Evolutionary conservation across 768 basidiomycete genomes (phyloP).

Genomic region (Austroboletus eburneus): DNA sequence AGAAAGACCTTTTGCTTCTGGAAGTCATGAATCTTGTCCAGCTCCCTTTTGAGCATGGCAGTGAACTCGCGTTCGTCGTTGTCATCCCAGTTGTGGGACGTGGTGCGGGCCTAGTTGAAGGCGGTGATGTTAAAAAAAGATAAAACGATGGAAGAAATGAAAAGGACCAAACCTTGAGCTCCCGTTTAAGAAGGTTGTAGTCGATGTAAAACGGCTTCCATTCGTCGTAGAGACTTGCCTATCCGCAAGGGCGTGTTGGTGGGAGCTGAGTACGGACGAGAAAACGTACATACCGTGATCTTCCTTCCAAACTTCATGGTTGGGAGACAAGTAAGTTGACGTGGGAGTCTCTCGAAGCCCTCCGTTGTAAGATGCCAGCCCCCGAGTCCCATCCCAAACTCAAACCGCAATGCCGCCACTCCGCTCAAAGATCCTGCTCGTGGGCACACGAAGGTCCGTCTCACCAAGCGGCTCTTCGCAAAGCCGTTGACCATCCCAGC

Average conservation of each 20-base stretch:
- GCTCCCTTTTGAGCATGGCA: constrained; percentile 70
- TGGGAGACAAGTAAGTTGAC: neutral
- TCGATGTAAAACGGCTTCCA: constrained; percentile 90
- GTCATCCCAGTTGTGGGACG: constrained; percentile 61
- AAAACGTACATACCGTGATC: constrained; percentile 53
- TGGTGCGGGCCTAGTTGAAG: constrained; percentile 43
- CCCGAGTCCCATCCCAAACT: constrained; percentile 4
- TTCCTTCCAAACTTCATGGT: constrained; percentile 81
- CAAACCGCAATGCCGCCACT: constrained; percentile 14
- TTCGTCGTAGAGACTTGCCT: constrained; percentile 85
- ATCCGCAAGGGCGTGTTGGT: neutral
- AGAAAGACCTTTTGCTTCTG: constrained; percentile 75
- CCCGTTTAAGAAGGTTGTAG: constrained; percentile 85
- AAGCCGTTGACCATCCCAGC: constrained; percentile 2
- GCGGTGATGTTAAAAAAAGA: neutral
- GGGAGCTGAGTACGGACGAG: neutral
- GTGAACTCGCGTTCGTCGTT: constrained; percentile 83
- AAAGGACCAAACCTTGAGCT: constrained; percentile 63
- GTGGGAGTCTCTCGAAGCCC: constrained; percentile 5
- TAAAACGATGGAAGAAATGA: neutral
- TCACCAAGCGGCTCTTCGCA: neutral
- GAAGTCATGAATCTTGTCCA: constrained; percentile 93
- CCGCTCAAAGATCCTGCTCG: constrained; percentile 66
- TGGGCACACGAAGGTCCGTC: constrained; percentile 63
- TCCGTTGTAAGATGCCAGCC: neutral